These are phyloP conservation scores for Beauveria sp. DNA, from an alignment of 2,329 filamentous ascomycete species.

Conservation along the genomic window DNA sequence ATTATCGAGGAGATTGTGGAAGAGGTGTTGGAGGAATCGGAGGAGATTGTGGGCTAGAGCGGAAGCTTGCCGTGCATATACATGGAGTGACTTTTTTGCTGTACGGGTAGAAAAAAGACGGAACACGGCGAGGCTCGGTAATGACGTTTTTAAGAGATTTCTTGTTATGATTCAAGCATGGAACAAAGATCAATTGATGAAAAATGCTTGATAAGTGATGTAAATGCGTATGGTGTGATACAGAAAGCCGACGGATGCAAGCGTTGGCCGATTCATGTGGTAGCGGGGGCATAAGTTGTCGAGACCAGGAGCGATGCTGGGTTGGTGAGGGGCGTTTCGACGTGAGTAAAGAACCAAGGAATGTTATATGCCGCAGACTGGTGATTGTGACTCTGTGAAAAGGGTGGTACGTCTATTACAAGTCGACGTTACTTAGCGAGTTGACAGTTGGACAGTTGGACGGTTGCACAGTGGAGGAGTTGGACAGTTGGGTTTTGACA, in stretches of 20 bases:
- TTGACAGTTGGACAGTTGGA: too few species aligned
- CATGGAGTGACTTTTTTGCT: slow-evolving; percentile 17
- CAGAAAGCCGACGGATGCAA: background rate
- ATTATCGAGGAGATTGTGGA: slow-evolving; percentile 85
- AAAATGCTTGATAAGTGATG: too few species aligned
- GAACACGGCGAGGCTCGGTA: slow-evolving; percentile 25
- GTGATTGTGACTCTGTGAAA: too few species aligned
- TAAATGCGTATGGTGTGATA: background rate
- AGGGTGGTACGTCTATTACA: too few species aligned
- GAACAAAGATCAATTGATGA: background rate
- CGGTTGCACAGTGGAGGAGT: background rate
- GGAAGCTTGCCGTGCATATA: background rate
- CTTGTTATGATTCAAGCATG: slow-evolving; percentile 8
- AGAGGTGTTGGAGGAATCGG: slow-evolving; percentile 77
- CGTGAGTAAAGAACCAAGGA: too few species aligned
- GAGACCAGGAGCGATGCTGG: background rate
- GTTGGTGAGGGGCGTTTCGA: background rate
- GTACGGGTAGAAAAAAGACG: slow-evolving; percentile 25
- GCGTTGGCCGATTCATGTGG: background rate
- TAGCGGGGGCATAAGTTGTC: background rate
- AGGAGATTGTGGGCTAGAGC: slow-evolving; percentile 56
- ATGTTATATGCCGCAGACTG: background rate
- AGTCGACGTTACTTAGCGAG: too few species aligned
- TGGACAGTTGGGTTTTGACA: background rate
- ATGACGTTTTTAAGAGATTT: slow-evolving; percentile 19